Conservation (phyloP, 768 basidiomycete genomes). For the Leccinum aurantiacum region DNA sequence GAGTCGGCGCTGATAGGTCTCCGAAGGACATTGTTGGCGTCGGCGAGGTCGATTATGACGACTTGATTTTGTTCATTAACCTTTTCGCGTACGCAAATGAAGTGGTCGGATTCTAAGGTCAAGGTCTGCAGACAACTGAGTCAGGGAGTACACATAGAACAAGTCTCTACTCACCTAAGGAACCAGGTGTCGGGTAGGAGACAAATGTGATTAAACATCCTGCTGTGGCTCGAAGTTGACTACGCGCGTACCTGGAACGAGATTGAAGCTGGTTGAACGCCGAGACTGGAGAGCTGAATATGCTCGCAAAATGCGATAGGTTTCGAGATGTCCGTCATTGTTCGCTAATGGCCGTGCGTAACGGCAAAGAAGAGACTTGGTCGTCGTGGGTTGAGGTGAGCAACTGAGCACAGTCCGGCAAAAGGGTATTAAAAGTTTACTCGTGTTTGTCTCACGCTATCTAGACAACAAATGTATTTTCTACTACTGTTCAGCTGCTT, state of each 20-base stretch:
- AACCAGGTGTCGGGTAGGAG: background rate
- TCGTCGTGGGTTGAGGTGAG: constrained; percentile 25
- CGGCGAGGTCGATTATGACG: constrained; percentile 96
- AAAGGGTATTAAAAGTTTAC: constrained; percentile 30
- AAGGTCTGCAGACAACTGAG: constrained; percentile 57
- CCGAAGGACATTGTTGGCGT: constrained; percentile 96
- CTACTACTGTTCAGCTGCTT: constrained; percentile 49
- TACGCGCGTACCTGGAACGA: constrained; percentile 82
- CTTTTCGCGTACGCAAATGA: constrained; percentile 97
- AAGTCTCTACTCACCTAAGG: constrained; percentile 21
- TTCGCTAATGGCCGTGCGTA: constrained; percentile 21
- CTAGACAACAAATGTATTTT: constrained; percentile 3
- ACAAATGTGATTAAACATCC: constrained; percentile 19
- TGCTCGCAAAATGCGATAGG: constrained; percentile 90
- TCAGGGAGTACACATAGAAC: constrained; percentile 1
- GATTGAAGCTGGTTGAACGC: constrained; percentile 94
- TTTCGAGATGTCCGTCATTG: constrained; percentile 44
- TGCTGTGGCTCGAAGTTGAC: constrained; percentile 24
- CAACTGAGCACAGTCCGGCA: constrained; percentile 8
- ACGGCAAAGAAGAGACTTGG: constrained; percentile 16
- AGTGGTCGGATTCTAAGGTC: constrained; percentile 96
- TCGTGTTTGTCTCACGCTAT: constrained; percentile 31
- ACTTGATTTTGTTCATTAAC: constrained; percentile 95
- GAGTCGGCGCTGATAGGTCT: constrained; percentile 98
- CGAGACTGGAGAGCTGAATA: constrained; percentile 91